Percentiles rank a stretch among this genome's conserved stretches.
Evolutionary conservation across 2,329 filamentous ascomycete genomes (phyloP).

Genomic region (Hypoxylon sp.): DNA sequence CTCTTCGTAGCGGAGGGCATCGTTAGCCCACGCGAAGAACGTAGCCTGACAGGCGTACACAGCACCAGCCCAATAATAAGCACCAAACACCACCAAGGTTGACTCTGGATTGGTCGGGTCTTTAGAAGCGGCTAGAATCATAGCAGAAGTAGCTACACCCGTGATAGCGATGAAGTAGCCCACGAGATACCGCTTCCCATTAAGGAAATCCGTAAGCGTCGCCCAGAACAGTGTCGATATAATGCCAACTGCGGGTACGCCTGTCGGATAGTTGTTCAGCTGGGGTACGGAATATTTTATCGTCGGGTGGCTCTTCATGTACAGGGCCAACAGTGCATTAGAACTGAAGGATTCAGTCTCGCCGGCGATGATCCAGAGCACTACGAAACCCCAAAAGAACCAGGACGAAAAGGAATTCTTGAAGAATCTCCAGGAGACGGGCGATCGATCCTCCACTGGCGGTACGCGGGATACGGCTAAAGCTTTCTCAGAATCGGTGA

Average conservation of each 20-base stretch:
- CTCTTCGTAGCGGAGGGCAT: constrained; percentile 75
- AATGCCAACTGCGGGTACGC: constrained; percentile 70
- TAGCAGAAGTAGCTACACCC: constrained; percentile 72
- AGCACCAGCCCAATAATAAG: constrained; percentile 79
- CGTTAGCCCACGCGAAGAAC: constrained; percentile 84
- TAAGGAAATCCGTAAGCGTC: constrained; percentile 75
- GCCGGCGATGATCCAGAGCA: constrained; percentile 79
- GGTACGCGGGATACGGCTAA: constrained; percentile 61
- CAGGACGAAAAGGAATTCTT: constrained; percentile 71
- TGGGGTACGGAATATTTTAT: constrained; percentile 63
- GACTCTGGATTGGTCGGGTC: constrained; percentile 58
- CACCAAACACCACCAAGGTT: constrained; percentile 71
- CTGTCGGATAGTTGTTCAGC: constrained; percentile 71
- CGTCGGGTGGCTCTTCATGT: constrained; percentile 64
- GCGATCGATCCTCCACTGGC: constrained; percentile 57
- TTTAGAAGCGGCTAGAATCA: constrained; percentile 71
- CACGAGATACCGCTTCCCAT: constrained; percentile 75
- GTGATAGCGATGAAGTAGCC: constrained; percentile 78
- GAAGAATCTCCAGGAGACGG: constrained; percentile 65
- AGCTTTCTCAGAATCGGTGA: constrained; percentile 56
- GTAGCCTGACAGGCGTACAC: constrained; percentile 82
- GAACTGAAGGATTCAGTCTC: constrained; percentile 79
- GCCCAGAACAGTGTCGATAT: constrained; percentile 78
- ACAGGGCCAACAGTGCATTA: constrained; percentile 71
- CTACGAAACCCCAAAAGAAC: constrained; percentile 77